Conservation (phyloP, 768 basidiomycete species). For the Boletus rufocinnamomeus region DNA sequence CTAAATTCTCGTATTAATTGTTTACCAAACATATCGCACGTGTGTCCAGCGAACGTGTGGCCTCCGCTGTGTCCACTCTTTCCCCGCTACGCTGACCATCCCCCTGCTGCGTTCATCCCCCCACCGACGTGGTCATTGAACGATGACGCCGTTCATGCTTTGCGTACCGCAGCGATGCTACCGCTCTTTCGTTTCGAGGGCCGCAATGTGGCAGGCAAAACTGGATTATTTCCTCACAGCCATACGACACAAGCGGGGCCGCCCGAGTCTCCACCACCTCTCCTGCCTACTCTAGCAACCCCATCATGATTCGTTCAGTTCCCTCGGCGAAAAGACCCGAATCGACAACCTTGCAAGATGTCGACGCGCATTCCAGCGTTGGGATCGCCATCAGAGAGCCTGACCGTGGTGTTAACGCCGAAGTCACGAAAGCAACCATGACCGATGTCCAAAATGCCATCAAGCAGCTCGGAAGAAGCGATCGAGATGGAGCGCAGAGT, state of each 20-base stretch:
- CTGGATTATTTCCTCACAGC: conserved; percentile 89
- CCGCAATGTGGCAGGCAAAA: conserved; percentile 74
- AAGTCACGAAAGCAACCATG: conserved; percentile 84
- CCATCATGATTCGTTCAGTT: conserved; percentile 38
- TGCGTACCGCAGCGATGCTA: conserved; percentile 14
- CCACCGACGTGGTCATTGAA: conserved; percentile 20
- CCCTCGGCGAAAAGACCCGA: conserved; percentile 52
- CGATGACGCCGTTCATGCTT: conserved; percentile 28
- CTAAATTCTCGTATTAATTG: not conserved
- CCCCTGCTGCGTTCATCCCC: conserved; percentile 6
- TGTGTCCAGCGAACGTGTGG: conserved; percentile 12
- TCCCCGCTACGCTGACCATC: conserved; percentile 8
- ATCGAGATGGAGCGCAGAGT: conserved; percentile 61
- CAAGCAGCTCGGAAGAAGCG: conserved; percentile 72
- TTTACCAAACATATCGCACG: conserved; percentile 7
- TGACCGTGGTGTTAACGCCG: conserved; percentile 38
- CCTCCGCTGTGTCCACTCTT: not conserved
- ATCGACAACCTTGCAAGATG: conserved; percentile 34
- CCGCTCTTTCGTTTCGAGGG: conserved; percentile 52
- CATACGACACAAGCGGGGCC: conserved; percentile 74
- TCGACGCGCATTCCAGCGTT: conserved; percentile 27
- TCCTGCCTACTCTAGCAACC: conserved; percentile 29
- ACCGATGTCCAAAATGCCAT: conserved; percentile 91
- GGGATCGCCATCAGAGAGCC: conserved; percentile 30
- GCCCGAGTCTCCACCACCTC: conserved; percentile 27